phyloP scores from a whole-genome alignment of 176 grass and related monocot species.

The Rhipidocladum racemiflorum region DNA sequence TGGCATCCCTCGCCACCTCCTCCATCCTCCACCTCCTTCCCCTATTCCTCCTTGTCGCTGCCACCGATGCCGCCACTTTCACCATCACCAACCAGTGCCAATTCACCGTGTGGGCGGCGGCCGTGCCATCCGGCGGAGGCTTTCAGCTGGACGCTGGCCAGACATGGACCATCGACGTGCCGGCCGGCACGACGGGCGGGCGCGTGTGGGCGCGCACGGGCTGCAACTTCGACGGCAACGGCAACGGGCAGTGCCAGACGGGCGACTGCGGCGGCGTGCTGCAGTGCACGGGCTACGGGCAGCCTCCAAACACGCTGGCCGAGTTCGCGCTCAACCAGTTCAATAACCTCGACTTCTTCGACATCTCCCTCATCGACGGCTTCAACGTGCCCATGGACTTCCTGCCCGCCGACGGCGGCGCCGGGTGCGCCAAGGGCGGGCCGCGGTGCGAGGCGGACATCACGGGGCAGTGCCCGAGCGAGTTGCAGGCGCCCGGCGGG shows the following conservation, averaged over 20 bases:
- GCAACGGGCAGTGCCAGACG: constrained; percentile 39
- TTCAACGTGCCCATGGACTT: constrained; percentile 59
- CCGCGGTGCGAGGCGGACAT: constrained; percentile 12
- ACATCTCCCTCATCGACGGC: constrained; percentile 48
- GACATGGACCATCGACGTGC: constrained; percentile 30
- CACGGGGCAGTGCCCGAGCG: constrained; percentile 20
- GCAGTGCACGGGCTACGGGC: neutral
- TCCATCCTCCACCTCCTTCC: neutral
- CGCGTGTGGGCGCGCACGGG: constrained; percentile 39
- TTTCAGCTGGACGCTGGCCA: neutral
- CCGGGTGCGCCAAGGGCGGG: constrained; percentile 5
- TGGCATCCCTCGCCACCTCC: neutral
- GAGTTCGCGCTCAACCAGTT: constrained; percentile 38
- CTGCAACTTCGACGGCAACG: constrained; percentile 35
- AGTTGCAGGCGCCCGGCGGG: constrained; percentile 29
- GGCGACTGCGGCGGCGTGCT: constrained; percentile 48
- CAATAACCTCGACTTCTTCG: constrained; percentile 7
- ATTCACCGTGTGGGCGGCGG: constrained; percentile 16
- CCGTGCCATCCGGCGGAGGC: neutral
- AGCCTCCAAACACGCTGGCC: constrained; percentile 28
- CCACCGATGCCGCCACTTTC: neutral
- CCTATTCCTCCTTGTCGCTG: neutral
- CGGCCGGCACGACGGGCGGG: constrained; percentile 20
- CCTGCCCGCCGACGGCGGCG: neutral
- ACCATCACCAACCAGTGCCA: constrained; percentile 23